Evolutionary conservation across 2,329 filamentous ascomycete genomes (phyloP).

Genomic region (Malbranchea zuffiana): DNA sequence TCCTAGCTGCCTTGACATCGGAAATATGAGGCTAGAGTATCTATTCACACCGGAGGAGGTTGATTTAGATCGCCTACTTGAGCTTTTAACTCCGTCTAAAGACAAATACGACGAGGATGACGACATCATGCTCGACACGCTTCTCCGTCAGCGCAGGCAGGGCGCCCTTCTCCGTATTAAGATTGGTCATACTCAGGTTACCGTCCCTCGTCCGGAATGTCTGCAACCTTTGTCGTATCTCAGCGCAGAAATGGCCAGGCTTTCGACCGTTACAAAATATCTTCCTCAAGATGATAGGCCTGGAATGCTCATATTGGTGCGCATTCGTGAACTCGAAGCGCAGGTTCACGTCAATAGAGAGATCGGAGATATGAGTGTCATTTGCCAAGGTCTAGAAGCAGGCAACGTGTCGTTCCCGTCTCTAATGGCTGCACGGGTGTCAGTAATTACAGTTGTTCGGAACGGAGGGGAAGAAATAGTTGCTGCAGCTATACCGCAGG

Average conservation of each 20-base stretch:
- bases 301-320: slow-evolving; percentile 64
- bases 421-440: slow-evolving; percentile 66
- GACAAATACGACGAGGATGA: slow-evolving; percentile 81
- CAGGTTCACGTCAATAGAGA: slow-evolving; percentile 54
- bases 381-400: slow-evolving; percentile 54
- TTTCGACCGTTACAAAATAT: slow-evolving; percentile 86
- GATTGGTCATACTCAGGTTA: slow-evolving; percentile 53
- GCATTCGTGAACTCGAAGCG: slow-evolving; percentile 53
- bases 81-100: slow-evolving; percentile 82
- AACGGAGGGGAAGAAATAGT: slow-evolving; percentile 63
- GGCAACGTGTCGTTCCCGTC: slow-evolving; percentile 79
- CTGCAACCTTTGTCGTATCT: slow-evolving; percentile 59
- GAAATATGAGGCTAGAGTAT: slow-evolving; percentile 61
- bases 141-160: slow-evolving; percentile 75
- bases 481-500: slow-evolving; percentile 44
- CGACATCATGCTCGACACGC: slow-evolving; percentile 87
- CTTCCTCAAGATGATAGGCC: slow-evolving; percentile 91
- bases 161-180: slow-evolving; percentile 67
- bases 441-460: slow-evolving; percentile 49
- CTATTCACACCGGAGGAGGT: slow-evolving; percentile 60
- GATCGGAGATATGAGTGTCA: slow-evolving; percentile 53
- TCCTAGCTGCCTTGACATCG: slow-evolving; percentile 52
- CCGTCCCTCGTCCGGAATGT: slow-evolving; percentile 52
- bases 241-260: slow-evolving; percentile 64
- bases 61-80: slow-evolving; percentile 71